Conservation (phyloP, 1,284 basidiomycete species). For the Naganishia liquefaciens region DNA sequence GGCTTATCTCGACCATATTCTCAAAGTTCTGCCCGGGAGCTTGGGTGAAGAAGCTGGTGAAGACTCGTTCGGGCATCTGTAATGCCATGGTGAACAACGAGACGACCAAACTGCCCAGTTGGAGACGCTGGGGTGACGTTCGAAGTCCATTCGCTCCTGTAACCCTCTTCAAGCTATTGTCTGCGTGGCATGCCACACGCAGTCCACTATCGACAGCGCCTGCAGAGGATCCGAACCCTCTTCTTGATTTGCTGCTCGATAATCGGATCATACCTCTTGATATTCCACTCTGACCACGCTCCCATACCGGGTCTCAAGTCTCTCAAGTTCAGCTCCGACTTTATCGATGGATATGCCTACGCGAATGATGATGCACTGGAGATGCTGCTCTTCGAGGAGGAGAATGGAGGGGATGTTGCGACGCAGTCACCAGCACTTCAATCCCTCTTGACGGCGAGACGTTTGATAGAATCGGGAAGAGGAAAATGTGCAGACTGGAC, state of each 20-base stretch:
- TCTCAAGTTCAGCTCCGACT: constrained; percentile 2
- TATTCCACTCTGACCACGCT: neutral
- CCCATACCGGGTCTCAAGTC: neutral
- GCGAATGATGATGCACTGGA: neutral
- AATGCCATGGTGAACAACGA: no score
- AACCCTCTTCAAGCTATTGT: neutral
- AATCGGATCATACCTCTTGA: constrained; percentile 1
- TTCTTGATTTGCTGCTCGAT: neutral
- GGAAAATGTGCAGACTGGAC: constrained; percentile 5
- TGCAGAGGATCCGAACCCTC: neutral
- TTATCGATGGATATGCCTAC: neutral
- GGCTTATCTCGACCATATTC: neutral
- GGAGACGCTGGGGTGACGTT: no score
- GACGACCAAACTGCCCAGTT: no score
- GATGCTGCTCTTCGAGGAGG: neutral
- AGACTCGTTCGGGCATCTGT: no score
- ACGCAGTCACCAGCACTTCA: neutral
- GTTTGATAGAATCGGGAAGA: constrained; percentile 1
- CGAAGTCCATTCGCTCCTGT: no score
- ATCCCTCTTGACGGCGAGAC: neutral
- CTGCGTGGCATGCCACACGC: neutral
- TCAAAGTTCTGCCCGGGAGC: no score
- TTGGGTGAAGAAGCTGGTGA: no score
- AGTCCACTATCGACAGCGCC: constrained; percentile 2
- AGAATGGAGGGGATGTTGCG: neutral